Evolutionary conservation across 2,329 filamentous ascomycete species (phyloP), one percentile per base, ranked within the genome.

Genomic region (Curvularia sp.): DNA sequence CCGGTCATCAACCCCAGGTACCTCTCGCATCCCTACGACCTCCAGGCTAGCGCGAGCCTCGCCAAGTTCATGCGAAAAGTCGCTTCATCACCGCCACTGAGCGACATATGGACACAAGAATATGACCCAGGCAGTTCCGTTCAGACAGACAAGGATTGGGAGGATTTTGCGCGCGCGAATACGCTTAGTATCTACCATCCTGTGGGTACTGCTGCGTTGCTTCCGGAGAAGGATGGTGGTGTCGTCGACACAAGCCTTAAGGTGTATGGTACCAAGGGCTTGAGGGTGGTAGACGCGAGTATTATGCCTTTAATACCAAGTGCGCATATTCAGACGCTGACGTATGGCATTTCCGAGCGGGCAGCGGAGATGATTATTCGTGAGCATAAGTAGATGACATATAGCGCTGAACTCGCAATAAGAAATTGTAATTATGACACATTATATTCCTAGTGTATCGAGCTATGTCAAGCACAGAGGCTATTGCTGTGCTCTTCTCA

Each of bases 181-280:
- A 64, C 60, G 8, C 22, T 67, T 49, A 69, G 68, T 50, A 68
- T 68, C 5, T 77, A 71, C 38, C 75, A 77, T 38, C 75, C 74
- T 1, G 52, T 76, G 18, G 77, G 78, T 8, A 77, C 76, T 10
- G 76, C 74, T 44, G 75, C 77, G 1, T 48, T 74, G 57, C 61
- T 72, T 20, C 58, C 63, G 4, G 60, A 66, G 52, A 61, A 64
- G 46, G 57, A 62, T 24, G 68, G 67, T 3, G 71, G 71, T 39
- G 71, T 73, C 7, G 69, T 74, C 3, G 55, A 69, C 48, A 3
- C 55, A 1, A 20, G 58, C 2, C 47, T 73, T 49, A 66, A 57
- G 48, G 68, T 73, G 0, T 66, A 73, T 53, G 70, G 71, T 0
- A 54, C 47, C 0, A 61, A 62, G 22, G 54, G 61, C 2, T 38